These are phyloP conservation scores for Neofusicoccum kwambonambiense DNA, from an alignment of 2,329 filamentous ascomycete species.

Conservation along the genomic window DNA sequence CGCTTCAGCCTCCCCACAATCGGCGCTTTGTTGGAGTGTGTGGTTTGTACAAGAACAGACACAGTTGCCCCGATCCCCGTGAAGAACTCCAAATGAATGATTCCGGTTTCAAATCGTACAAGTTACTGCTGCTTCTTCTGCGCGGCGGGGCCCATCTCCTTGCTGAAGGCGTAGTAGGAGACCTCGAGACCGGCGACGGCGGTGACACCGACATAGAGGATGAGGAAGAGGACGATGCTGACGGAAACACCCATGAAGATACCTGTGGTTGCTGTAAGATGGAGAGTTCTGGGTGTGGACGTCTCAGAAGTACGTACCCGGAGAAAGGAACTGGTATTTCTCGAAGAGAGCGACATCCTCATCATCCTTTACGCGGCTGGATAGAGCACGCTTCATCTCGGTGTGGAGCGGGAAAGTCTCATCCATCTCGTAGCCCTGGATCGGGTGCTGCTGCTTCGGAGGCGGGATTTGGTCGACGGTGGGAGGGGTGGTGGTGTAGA, in stretches of 20 bases:
- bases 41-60: constrained; percentile 12
- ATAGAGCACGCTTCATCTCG: constrained; percentile 69
- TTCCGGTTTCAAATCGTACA: background rate
- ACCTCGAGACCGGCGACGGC: constrained; percentile 81
- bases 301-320: constrained; percentile 57
- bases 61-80: background rate
- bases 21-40: background rate
- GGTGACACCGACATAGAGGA: constrained; percentile 74
- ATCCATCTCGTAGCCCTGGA: constrained; percentile 59
- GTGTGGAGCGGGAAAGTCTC: constrained; percentile 66
- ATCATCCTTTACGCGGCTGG: constrained; percentile 29
- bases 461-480: constrained; percentile 20
- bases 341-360: constrained; percentile 63
- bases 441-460: constrained; percentile 20
- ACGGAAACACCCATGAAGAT: constrained; percentile 85
- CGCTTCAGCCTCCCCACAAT: constrained; percentile 2
- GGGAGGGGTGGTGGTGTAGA: constrained; percentile 68
- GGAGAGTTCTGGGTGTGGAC: background rate
- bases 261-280: constrained; percentile 49
- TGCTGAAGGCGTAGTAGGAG: constrained; percentile 92
- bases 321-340: constrained; percentile 91
- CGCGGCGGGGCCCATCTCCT: constrained; percentile 85
- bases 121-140: constrained; percentile 74
- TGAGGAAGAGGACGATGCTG: constrained; percentile 68
- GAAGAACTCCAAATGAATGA: constrained; percentile 2